Base-by-base conservation (phyloP, 208 protist genomes). In the Trypanosoma platydactyli region DNA sequence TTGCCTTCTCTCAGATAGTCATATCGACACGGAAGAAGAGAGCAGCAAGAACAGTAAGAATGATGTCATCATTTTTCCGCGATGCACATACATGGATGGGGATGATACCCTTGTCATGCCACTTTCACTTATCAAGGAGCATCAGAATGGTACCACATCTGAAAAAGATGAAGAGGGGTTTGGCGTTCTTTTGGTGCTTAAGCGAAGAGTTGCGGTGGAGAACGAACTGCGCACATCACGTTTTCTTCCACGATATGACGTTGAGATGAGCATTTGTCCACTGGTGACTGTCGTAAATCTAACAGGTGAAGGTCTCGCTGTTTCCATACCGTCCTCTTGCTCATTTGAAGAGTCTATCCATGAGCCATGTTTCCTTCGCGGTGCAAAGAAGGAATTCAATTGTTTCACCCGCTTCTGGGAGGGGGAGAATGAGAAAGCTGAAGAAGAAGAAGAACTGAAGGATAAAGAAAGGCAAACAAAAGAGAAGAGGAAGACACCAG, bases 181-280 rank as follows among this genome's bases (percentile, higher is more conserved):
- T 12, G n/a, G 45, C 67, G 44, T 68, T 67, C 40, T 68, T 9
- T 57, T 80, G 33, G 58, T 76, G 22, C 42, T 75, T 15, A 64
- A 45, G 25, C 53, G 72, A 20, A 48, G 27, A 46, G n/a, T 80
- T 35, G 60, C 74, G 20, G 29, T 57, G 20, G 69, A 80, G 53
- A 65, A 33, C 44, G 20, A 24, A 35, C 70, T 38, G n/a, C 70
- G 77, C 29, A 68, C 59, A 0, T 64, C 55, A 45, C 56, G 42
- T 20, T 57, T 76, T 11, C 52, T 79, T 25, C 59, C 64, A 3
- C 70, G 72, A 29, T 80, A 76, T 64, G 79, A 84, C 22, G 68
- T 84, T 16, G 44, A 61, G 35, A 22, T 79, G n/a, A 35, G 54
- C 30, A 12, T 84, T 20, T 64, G 59, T 22, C 79, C 79, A 11